These are phyloP conservation scores for Pseudoscleropodium purum DNA, from an alignment of 225 moss, liverwort and hornwort genomes.

Conservation along the genomic window DNA sequence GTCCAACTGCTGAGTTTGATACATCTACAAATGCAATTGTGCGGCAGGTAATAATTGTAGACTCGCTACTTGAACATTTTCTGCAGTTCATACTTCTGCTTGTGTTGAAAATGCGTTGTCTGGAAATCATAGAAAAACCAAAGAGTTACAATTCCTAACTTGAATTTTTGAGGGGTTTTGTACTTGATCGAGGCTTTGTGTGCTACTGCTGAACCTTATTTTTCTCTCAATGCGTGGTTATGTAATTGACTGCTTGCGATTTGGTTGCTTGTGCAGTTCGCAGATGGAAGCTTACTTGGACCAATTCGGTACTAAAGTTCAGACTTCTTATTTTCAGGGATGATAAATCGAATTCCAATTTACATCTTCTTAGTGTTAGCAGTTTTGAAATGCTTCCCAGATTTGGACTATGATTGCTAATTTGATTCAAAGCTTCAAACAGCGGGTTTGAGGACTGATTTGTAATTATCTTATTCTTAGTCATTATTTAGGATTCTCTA, in stretches of 20 bases:
- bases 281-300: constrained; percentile 74
- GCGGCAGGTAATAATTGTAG: constrained; percentile 55
- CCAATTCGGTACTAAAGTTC: constrained; percentile 66
- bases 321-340: neutral
- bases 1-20: constrained; percentile 73
- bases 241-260: neutral
- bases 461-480: neutral
- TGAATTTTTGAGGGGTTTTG: too few species aligned
- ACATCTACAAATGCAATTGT: constrained; percentile 77
- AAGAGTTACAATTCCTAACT: neutral
- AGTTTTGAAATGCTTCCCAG: neutral
- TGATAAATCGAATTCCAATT: neutral
- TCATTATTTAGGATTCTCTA: neutral
- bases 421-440: neutral
- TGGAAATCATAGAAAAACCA: neutral
- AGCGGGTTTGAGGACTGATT: constrained; percentile 1
- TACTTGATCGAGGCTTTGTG: neutral
- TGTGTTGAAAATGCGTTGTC: neutral
- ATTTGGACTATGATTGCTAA: neutral
- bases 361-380: neutral
- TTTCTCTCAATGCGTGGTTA: neutral
- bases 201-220: neutral
- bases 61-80: neutral
- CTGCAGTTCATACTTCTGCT: neutral
- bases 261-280: constrained; percentile 52